A percentile compares a stretch with the other conserved stretches of the same genome.
phyloP scores from a whole-genome alignment of 225 moss, liverwort and hornwort species.

The Climacium dendroides region DNA sequence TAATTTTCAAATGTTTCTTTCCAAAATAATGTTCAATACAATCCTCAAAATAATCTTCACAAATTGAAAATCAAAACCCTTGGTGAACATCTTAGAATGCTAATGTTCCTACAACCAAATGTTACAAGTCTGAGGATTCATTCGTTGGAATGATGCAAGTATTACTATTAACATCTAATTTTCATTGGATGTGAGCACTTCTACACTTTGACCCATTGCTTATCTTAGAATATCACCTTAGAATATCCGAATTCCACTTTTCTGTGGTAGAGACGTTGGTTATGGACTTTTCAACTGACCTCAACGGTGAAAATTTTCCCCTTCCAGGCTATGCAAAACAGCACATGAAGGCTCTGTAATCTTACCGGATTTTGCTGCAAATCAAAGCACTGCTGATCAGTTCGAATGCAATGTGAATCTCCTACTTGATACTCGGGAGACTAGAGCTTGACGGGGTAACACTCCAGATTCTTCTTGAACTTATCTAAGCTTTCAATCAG shows the following conservation, averaged over 20 bases:
- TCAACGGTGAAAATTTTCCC: not conserved
- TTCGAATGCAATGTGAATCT: not conserved
- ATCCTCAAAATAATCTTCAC: not conserved
- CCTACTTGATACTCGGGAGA: not conserved
- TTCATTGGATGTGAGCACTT: not conserved
- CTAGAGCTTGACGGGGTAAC: slow-evolving; percentile 14
- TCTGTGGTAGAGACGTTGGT: not conserved
- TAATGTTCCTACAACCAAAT: not conserved
- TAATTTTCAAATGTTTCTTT: not conserved
- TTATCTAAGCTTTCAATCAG: slow-evolving; percentile 12
- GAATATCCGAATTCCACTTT: not conserved
- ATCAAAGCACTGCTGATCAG: not conserved
- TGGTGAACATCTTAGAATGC: not conserved
- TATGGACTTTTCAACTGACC: not conserved
- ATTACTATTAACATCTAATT: not conserved
- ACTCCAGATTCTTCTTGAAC: slow-evolving; percentile 17
- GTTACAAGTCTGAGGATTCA: not conserved
- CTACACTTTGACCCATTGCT: not conserved
- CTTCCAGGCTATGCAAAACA: not conserved
- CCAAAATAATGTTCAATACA: not conserved
- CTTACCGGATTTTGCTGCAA: not conserved
- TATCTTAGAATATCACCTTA: not conserved
- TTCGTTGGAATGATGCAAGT: not conserved
- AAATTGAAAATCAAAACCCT: too few species aligned
- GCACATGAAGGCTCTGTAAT: not conserved